Conservation (phyloP, 306 rosid species). For the Ormosia emarginata region DNA sequence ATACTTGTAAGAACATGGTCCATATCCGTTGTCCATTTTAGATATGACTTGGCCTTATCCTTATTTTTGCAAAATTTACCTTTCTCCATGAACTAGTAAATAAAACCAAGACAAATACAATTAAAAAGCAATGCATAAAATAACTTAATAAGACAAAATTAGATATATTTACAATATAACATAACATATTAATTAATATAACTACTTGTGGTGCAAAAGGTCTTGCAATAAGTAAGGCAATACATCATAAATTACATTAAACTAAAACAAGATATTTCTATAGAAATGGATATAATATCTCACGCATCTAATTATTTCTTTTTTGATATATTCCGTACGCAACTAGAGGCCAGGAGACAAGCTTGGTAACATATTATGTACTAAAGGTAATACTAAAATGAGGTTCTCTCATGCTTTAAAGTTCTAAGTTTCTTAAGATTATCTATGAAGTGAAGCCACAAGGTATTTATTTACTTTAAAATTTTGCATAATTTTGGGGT, state of each 20-base stretch:
- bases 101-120: too few relatives aligned
- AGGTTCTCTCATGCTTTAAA: background rate
- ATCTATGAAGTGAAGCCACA: background rate
- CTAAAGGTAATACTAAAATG: slow-evolving; percentile 49
- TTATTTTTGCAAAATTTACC: too few relatives aligned
- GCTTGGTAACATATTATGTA: slow-evolving; percentile 60
- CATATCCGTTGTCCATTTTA: too few relatives aligned
- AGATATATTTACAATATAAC: too few relatives aligned
- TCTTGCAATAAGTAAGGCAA: too few relatives aligned
- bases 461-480: background rate
- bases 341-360: slow-evolving; percentile 53
- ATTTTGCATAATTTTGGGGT: slow-evolving; percentile 64
- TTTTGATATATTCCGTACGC: slow-evolving; percentile 32
- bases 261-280: background rate
- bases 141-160: too few relatives aligned
- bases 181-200: too few relatives aligned
- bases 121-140: too few relatives aligned
- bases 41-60: too few relatives aligned
- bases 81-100: too few relatives aligned
- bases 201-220: too few relatives aligned
- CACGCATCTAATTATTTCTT: background rate
- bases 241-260: background rate
- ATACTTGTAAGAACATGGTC: too few relatives aligned
- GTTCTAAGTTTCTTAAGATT: background rate
- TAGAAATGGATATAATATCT: background rate